A percentile compares a stretch with the other conserved stretches of the same genome.
phyloP scores from a whole-genome alignment of 371 early-diverging fungal genomes.

The Mortierella sp. region DNA sequence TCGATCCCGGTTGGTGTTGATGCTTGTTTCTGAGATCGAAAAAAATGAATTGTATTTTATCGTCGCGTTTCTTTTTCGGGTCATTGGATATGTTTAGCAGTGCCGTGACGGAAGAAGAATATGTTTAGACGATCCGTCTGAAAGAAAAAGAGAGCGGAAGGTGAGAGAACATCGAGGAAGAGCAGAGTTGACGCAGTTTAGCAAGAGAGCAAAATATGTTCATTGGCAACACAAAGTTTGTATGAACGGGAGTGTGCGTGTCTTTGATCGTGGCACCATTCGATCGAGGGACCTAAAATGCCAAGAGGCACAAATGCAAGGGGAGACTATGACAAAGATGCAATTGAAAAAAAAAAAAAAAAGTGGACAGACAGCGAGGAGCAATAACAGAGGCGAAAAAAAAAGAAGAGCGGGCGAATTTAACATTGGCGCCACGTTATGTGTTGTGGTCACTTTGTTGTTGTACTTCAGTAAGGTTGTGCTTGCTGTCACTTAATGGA shows the following conservation, averaged over 20 bases:
- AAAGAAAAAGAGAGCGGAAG: neutral
- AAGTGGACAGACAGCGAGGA: neutral
- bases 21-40: neutral
- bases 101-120: neutral
- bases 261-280: neutral
- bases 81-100: too few species aligned
- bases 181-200: neutral
- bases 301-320: neutral
- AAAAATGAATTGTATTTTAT: neutral
- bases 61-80: neutral
- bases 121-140: slow-evolving; percentile 2
- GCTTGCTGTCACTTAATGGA: slow-evolving; percentile 13
- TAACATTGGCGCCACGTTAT: neutral
- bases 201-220: neutral
- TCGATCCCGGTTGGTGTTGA: too few species aligned
- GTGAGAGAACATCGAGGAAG: neutral
- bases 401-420: neutral
- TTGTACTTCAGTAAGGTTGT: neutral
- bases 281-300: neutral
- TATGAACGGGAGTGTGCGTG: neutral
- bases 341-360: neutral
- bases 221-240: neutral
- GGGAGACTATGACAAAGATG: neutral
- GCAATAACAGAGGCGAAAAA: neutral
- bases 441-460: neutral